Evolutionary conservation across 768 basidiomycete species (phyloP).

Genomic region (Amanita pallidorosea): DNA sequence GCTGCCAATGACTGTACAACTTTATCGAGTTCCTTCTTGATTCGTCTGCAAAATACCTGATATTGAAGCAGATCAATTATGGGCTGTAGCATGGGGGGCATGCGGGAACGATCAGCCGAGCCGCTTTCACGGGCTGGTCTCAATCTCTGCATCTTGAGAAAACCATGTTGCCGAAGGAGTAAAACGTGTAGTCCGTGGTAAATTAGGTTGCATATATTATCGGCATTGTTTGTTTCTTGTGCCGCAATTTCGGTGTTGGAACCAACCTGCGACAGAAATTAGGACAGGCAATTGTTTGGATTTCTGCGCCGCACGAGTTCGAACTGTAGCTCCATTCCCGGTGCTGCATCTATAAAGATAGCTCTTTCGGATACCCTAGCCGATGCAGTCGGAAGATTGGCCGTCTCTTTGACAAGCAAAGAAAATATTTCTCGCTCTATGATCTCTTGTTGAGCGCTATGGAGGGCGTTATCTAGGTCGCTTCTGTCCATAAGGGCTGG

Average conservation of each 20-base stretch:
- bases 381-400: constrained; percentile 61
- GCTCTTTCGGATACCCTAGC: constrained; percentile 72
- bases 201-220: constrained; percentile 54
- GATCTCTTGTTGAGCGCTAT: constrained; percentile 55
- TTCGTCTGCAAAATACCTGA: constrained; percentile 55
- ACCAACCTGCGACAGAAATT: constrained; percentile 21
- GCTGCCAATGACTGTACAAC: constrained; percentile 35
- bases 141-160: constrained; percentile 31
- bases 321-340: constrained; percentile 56
- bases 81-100: constrained; percentile 56
- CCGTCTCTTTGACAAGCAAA: constrained; percentile 66
- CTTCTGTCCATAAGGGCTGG: constrained; percentile 26
- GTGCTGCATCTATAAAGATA: constrained; percentile 69
- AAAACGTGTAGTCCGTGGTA: constrained; percentile 54
- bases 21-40: constrained; percentile 46
- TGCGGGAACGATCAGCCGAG: constrained; percentile 8
- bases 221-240: constrained; percentile 7
- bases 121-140: constrained; percentile 14
- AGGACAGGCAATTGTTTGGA: neutral
- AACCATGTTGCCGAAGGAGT: constrained; percentile 48
- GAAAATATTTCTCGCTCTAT: constrained; percentile 78
- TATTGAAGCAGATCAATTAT: constrained; percentile 77
- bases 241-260: constrained; percentile 10
- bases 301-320: constrained; percentile 46
- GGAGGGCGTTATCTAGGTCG: constrained; percentile 41